Base-by-base conservation (phyloP, 345 rosid species). In the Aurinia saxatilis region DNA sequence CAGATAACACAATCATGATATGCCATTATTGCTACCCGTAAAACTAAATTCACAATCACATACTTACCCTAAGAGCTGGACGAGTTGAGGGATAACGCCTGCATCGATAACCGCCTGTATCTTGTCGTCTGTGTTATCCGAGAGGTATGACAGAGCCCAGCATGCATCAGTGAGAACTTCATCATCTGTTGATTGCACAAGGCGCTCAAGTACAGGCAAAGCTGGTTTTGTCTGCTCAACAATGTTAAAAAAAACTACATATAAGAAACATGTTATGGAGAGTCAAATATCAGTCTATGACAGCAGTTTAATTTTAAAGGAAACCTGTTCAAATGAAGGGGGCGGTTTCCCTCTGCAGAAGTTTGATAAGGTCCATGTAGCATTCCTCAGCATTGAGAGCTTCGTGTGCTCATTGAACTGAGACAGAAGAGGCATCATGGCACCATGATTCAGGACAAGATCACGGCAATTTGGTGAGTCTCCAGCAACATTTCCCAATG, bases 341-440 rank as follows among this genome's bases (percentile, higher is more conserved):
- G 75, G 90, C 15, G 96, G 96, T 64, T 88, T 88, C 68, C 96
- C 96, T 25, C 96, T 72, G 55, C 96, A 88, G 64, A 88, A 82
- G 72, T 86, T 89, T 17, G 96, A 89, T 13, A 89, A 78, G 1
- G 91, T 89, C 96, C 96, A 89, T 33, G 96, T 89, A 67, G 95
- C 88, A 77, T 89, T 89, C 68, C 87, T 82, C 27, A 86, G 76
- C 96, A 89, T 84, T 8, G 96, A 89, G 60, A 82, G 82, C 54
- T 81, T 89, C 23, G 91, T 80, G 63, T 79, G 77, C 51, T 86
- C 91, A 67, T 79, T 82, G 73, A 89, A 72, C 44, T 82, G 89
- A 17, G 84, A 64, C 61, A 88, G 65, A 40, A 88, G 70, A 63
- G 95, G 87, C 38, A 69, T 68, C 80, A 88, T 65, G 53, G 87